Conservation (phyloP, 306 rosid genomes). For the Carpinus viminea region DNA sequence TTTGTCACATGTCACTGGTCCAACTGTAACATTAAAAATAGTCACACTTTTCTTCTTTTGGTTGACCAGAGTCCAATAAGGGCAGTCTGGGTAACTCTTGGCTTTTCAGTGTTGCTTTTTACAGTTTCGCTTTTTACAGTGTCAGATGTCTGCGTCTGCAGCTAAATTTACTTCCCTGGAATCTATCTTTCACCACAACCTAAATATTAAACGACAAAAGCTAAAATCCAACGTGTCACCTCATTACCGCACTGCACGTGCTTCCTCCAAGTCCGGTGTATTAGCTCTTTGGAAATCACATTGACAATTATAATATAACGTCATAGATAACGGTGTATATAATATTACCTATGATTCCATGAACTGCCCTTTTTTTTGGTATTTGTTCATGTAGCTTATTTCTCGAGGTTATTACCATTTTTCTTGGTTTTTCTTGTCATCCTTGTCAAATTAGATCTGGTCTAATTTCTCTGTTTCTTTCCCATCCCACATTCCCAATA, state of each 20-base stretch:
- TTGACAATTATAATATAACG: constrained; percentile 25
- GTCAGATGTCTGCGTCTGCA: constrained; percentile 39
- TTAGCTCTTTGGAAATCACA: constrained; percentile 33
- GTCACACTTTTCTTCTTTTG: constrained; percentile 9
- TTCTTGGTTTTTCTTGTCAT: constrained; percentile 29
- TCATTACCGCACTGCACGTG: constrained; percentile 62
- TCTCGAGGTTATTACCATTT: constrained; percentile 4
- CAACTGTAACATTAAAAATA: neutral
- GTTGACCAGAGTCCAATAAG: constrained; percentile 36
- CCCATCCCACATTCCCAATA: constrained; percentile 15
- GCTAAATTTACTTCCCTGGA: constrained; percentile 45
- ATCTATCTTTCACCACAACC: constrained; percentile 45
- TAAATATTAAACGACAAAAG: constrained; percentile 68
- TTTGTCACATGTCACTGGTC: neutral
- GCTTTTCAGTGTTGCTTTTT: constrained; percentile 16
- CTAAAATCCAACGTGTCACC: constrained; percentile 35
- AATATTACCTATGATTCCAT: constrained; percentile 40
- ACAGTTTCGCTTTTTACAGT: constrained; percentile 13
- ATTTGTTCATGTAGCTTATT: constrained; percentile 2
- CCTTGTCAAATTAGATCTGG: neutral
- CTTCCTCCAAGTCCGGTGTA: constrained; percentile 43
- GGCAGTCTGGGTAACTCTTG: constrained; percentile 28
- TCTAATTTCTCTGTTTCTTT: constrained; percentile 18
- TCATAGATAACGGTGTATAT: constrained; percentile 28
- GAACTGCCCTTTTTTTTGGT: constrained; percentile 17